These are phyloP conservation scores for Fusarium duplospermum DNA, from an alignment of 2,329 filamentous ascomycete genomes.

Conservation along the genomic window DNA sequence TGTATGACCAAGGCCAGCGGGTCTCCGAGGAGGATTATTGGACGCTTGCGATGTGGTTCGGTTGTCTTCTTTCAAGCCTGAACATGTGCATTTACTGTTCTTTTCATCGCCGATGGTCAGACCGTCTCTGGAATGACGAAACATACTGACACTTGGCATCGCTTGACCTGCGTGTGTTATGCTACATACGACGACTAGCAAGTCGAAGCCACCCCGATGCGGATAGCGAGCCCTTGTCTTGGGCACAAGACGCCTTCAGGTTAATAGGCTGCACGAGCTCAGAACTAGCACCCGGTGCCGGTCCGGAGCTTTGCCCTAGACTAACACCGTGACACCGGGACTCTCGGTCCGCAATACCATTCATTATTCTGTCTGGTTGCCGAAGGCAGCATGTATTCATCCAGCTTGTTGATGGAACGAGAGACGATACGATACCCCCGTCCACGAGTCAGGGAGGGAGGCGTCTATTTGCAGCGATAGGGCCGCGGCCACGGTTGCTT, in stretches of 20 bases:
- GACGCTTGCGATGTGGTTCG: constrained; percentile 12
- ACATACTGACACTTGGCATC: neutral
- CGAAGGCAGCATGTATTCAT: constrained; percentile 7
- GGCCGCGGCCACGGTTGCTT: constrained; percentile 10
- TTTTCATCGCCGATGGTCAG: constrained; percentile 24
- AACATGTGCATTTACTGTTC: neutral
- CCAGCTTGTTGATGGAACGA: constrained; percentile 3
- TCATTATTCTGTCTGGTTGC: constrained; percentile 4
- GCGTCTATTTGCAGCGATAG: constrained; percentile 8
- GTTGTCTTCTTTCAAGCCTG: constrained; percentile 1
- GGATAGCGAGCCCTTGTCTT: constrained; percentile 6
- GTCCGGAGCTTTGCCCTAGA: constrained; percentile 17
- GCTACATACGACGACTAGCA: constrained; percentile 3
- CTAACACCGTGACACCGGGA: constrained; percentile 7
- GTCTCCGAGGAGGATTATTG: constrained; percentile 12
- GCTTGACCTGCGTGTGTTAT: neutral
- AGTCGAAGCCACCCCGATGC: constrained; percentile 17
- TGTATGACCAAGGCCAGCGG: constrained; percentile 4
- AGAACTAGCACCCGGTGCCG: neutral
- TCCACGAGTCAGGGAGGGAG: constrained; percentile 14
- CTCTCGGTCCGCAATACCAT: neutral
- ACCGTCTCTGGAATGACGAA: constrained; percentile 14
- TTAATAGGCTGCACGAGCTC: neutral
- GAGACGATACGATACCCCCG: constrained; percentile 5
- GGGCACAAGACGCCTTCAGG: constrained; percentile 2